Percentiles rank a stretch among this genome's conserved stretches.
These are phyloP conservation scores for Stachybotrys elegans DNA, from an alignment of 2,329 filamentous ascomycete species.

Conservation along the genomic window DNA sequence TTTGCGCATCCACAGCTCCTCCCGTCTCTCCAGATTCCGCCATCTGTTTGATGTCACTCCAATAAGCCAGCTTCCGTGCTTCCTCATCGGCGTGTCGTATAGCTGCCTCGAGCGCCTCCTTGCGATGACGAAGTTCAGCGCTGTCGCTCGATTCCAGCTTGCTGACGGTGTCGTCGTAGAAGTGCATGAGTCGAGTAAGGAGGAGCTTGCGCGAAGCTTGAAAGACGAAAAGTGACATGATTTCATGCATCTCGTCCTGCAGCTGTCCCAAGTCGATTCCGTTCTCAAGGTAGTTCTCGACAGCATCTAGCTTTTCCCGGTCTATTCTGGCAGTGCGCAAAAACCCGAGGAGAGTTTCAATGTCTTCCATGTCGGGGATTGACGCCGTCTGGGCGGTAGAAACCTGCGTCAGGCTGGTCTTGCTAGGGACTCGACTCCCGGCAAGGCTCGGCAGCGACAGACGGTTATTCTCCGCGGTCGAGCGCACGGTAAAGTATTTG, in stretches of 20 bases:
- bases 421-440: conserved; percentile 27
- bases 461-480: conserved; percentile 36
- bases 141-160: conserved; percentile 32
- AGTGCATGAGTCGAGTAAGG: conserved; percentile 62
- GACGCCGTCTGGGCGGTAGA: conserved; percentile 41
- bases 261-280: conserved; percentile 74
- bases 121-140: conserved; percentile 34
- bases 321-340: conserved; percentile 73
- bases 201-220: conserved; percentile 79
- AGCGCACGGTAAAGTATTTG: conserved; percentile 75
- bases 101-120: conserved; percentile 67
- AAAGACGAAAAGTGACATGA: conserved; percentile 85
- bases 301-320: conserved; percentile 80
- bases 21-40: conserved; percentile 46
- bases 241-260: conserved; percentile 71
- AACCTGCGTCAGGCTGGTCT: conserved; percentile 29
- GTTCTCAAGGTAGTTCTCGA: conserved; percentile 76
- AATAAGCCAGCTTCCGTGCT: conserved; percentile 76
- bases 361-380: conserved; percentile 54
- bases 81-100: conserved; percentile 74
- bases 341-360: conserved; percentile 62
- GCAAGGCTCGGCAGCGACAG: conserved; percentile 26
- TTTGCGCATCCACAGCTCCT: conserved; percentile 34
- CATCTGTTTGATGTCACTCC: conserved; percentile 76
- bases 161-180: conserved; percentile 38